A percentile compares a stretch with the other conserved stretches of the same genome.
Conservation (phyloP, 768 basidiomycete species). For the Auriscalpium vulgare region DNA sequence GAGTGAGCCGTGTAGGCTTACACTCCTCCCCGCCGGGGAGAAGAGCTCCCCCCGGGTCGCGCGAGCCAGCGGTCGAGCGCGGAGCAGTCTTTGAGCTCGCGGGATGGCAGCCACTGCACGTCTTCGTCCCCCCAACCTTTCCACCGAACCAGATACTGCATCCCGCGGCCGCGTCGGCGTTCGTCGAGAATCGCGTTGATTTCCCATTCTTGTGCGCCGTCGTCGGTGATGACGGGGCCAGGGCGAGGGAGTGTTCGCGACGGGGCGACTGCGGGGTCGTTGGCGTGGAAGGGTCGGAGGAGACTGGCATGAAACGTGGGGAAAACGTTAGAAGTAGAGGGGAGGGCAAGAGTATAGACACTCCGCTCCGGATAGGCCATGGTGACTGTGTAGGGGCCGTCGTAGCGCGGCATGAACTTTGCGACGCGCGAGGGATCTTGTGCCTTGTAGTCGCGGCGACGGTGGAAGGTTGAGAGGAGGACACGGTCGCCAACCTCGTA, state of each 20-base stretch:
- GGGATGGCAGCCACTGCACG: too few species aligned
- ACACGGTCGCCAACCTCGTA: slow-evolving; percentile 18
- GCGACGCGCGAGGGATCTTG: too few species aligned
- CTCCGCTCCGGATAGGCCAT: slow-evolving; percentile 12
- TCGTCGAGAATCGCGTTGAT: not conserved
- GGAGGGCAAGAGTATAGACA: slow-evolving; percentile 9
- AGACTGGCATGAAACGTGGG: too few species aligned
- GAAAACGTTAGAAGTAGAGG: not conserved
- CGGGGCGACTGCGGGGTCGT: not conserved
- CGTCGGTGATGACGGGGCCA: not conserved
- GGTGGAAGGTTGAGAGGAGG: too few species aligned
- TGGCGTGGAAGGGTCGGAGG: not conserved
- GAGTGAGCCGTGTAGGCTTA: too few species aligned
- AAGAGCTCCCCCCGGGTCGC: too few species aligned
- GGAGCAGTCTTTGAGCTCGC: too few species aligned
- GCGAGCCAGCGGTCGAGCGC: too few species aligned
- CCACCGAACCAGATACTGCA: not conserved
- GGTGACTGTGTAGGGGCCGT: slow-evolving; percentile 20
- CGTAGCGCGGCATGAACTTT: slow-evolving; percentile 14
- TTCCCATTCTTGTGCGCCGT: not conserved
- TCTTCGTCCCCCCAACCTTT: not conserved
- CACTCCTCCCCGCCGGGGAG: too few species aligned
- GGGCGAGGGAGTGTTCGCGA: not conserved
- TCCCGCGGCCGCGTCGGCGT: not conserved
- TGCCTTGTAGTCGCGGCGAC: too few species aligned